Evolutionary conservation across 2,329 filamentous ascomycete genomes (phyloP), one percentile per base, ranked within the genome.

Genomic region (Coniochaeta hoffmannii): DNA sequence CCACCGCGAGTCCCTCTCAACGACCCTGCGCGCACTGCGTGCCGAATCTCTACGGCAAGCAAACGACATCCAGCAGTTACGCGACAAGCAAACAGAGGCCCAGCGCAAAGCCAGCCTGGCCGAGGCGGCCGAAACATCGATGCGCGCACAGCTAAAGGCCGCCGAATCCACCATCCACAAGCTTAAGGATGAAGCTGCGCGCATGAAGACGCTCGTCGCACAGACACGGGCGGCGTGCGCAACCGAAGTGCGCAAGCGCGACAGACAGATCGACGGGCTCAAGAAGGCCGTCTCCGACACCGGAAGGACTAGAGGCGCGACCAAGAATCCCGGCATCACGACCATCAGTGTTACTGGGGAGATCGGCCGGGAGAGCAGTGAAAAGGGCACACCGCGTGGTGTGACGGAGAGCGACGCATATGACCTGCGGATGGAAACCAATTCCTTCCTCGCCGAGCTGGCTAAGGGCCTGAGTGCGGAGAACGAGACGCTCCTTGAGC

Each of bases 171-270:
- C 84, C 1, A 82, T 88, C 34, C 84, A 88, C 60, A 81, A 81
- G n/a, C 74, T 97, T 56, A 91, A 91, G 64, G 92, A 96, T 31
- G 91, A 97, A 66, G 81, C 92, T 60, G 79, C 83, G 24, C 85
- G 88, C 53, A 83, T 93, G 69, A 95, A 93, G 68, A 79, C 84
- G 0, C 82, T 89, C 2, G 84, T 96, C 2, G 82, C 87, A 30
- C 93, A 97, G 70, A 88, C 94, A 2, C 85, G 93, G 58, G 83
- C 88, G 7, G 86, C 92, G 60, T 97, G 92, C 70, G 87, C 90
- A 52, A 96, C 90, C 61, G 94, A 99, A 66, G 83, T 97, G 49
- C 86, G 93, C 58, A 93, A 95, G 66, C 85, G 93, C 41, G 94
- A 99, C 67, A 78, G 90, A 46, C 89, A 96, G 70, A 87, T 97